Evolutionary conservation across 257 asterid species (phyloP).

Genomic region (Anisodus tanguticus): DNA sequence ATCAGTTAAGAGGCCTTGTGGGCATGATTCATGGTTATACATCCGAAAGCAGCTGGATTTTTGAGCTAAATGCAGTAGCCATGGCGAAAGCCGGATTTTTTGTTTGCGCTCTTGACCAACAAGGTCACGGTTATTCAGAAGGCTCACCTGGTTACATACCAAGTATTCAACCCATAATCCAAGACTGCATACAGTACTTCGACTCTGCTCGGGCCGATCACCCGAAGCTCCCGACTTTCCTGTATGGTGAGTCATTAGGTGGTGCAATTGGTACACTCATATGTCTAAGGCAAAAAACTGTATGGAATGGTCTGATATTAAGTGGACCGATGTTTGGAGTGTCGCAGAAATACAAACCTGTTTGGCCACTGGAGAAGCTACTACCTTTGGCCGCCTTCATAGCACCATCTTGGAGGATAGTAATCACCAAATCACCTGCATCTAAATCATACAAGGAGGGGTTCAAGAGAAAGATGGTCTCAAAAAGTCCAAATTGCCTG

Average conservation of each 20-base stretch:
- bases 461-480: slow-evolving; percentile 66
- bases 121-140: slow-evolving; percentile 79
- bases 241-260: slow-evolving; percentile 86
- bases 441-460: slow-evolving; percentile 53
- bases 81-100: slow-evolving; percentile 70
- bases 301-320: slow-evolving; percentile 72
- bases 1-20: slow-evolving; percentile 50
- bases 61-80: slow-evolving; percentile 77
- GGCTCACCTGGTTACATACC: slow-evolving; percentile 67
- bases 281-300: slow-evolving; percentile 54
- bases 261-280: slow-evolving; percentile 63
- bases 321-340: slow-evolving; percentile 84
- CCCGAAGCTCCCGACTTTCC: slow-evolving; percentile 60
- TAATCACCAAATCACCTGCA: slow-evolving; percentile 56
- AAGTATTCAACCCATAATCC: slow-evolving; percentile 49
- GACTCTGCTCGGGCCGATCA: slow-evolving; percentile 45
- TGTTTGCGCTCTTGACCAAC: slow-evolving; percentile 71
- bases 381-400: slow-evolving; percentile 61
- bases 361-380: slow-evolving; percentile 80
- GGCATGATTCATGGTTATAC: slow-evolving; percentile 89
- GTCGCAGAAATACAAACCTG: slow-evolving; percentile 62
- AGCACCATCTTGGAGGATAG: slow-evolving; percentile 71
- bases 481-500: slow-evolving; percentile 57
- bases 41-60: slow-evolving; percentile 79
- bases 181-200: slow-evolving; percentile 62